phyloP scores from a whole-genome alignment of 805 yeast species.

The Ogataea thermomethanolica region DNA sequence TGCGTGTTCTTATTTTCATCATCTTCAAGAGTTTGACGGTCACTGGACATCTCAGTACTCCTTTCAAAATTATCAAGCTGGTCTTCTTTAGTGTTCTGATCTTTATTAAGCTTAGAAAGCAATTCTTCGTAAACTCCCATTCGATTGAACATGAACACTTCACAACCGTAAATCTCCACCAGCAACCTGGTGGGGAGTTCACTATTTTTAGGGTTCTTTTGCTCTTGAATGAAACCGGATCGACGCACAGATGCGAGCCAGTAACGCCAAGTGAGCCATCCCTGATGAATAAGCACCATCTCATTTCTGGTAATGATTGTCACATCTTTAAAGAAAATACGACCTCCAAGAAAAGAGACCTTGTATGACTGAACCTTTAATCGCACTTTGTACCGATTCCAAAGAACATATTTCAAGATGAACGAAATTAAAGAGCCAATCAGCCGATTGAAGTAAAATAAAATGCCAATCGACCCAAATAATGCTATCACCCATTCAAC shows the following conservation, averaged over 20 bases:
- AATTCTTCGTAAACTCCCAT: conserved; percentile 71
- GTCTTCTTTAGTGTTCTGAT: conserved; percentile 4
- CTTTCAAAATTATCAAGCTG: conserved; percentile 7
- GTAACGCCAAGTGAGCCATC: conserved; percentile 84
- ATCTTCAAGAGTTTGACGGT: conserved; percentile 13
- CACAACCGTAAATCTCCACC: conserved; percentile 70
- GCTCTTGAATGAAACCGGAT: conserved; percentile 32
- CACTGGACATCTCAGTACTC: conserved; percentile 3
- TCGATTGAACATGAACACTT: conserved; percentile 78
- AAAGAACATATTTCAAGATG: conserved; percentile 49
- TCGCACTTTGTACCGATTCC: conserved; percentile 59
- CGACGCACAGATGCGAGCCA: conserved; percentile 60
- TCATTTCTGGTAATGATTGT: conserved; percentile 71
- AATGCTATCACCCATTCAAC: conserved; percentile 77
- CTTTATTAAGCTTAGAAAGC: conserved; percentile 30
- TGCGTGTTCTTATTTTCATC: neutral
- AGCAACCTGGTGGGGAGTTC: conserved; percentile 54
- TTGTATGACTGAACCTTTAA: conserved; percentile 71
- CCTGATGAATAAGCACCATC: conserved; percentile 65
- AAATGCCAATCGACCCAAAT: conserved; percentile 54
- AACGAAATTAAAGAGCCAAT: conserved; percentile 58
- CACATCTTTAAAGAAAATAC: conserved; percentile 72
- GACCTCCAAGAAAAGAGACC: conserved; percentile 77
- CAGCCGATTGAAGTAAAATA: conserved; percentile 75
- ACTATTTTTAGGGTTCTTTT: conserved; percentile 35